These are phyloP conservation scores for Auriscalpium vulgare DNA, from an alignment of 768 basidiomycete genomes.

Conservation along the genomic window DNA sequence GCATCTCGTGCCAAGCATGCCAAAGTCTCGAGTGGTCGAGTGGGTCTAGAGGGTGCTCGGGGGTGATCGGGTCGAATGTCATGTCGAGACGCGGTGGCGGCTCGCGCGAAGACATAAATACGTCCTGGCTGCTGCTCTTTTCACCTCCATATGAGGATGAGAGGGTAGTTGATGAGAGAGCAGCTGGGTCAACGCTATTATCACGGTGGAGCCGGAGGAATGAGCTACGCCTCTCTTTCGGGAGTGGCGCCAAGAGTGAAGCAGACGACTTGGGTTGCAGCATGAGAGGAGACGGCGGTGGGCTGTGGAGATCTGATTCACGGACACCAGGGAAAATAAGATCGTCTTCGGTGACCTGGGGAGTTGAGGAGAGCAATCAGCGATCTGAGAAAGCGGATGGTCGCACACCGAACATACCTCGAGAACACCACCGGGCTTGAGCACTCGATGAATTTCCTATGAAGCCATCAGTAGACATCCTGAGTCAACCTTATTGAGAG, in stretches of 20 bases:
- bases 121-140: not conserved
- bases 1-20: conserved; percentile 15
- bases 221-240: not conserved
- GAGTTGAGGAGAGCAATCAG: conserved; percentile 25
- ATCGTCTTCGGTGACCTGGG: conserved; percentile 67
- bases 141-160: too few species aligned
- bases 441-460: conserved; percentile 61
- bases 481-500: not conserved
- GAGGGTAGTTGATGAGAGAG: too few species aligned
- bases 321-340: conserved; percentile 54
- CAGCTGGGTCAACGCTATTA: not conserved
- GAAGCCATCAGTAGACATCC: conserved; percentile 12
- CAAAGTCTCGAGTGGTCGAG: conserved; percentile 12
- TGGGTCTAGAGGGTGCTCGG: not conserved
- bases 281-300: not conserved
- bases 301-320: conserved; percentile 3
- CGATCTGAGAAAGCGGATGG: not conserved
- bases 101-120: not conserved
- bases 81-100: not conserved
- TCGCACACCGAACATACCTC: conserved; percentile 42
- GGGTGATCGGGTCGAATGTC: not conserved
- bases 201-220: not conserved
- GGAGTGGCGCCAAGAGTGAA: not conserved
- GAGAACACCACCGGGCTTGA: conserved; percentile 52
- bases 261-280: not conserved